phyloP scores from a whole-genome alignment of 768 basidiomycete species.

The Infundibulicybe gibba region DNA sequence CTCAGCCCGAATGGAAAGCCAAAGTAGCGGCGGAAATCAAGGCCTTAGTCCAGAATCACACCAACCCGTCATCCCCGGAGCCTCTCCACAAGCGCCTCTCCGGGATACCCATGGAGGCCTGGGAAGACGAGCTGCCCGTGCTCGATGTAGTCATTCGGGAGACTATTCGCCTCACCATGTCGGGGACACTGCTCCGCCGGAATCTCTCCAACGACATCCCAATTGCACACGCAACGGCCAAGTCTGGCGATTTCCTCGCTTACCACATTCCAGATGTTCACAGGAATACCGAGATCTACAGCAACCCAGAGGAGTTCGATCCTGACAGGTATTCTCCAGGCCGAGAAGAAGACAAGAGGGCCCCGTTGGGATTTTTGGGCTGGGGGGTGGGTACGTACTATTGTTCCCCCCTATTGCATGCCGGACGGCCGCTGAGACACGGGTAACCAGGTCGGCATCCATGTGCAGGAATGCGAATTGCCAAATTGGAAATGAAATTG shows the following conservation, averaged over 20 bases:
- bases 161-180: slow-evolving; percentile 27
- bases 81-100: slow-evolving; percentile 28
- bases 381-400: slow-evolving; percentile 32
- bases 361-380: slow-evolving; percentile 25
- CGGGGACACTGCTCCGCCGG: slow-evolving; percentile 24
- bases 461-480: slow-evolving; percentile 32
- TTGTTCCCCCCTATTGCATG: background rate
- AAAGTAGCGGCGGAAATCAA: slow-evolving; percentile 23
- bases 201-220: slow-evolving; percentile 24
- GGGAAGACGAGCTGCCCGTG: slow-evolving; percentile 34
- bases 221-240: slow-evolving; percentile 18
- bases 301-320: slow-evolving; percentile 27
- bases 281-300: slow-evolving; percentile 30
- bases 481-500: slow-evolving; percentile 34
- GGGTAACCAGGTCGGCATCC: slow-evolving; percentile 18
- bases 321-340: slow-evolving; percentile 24
- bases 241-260: slow-evolving; percentile 27
- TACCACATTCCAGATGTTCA: slow-evolving; percentile 28
- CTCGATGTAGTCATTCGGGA: slow-evolving; percentile 31
- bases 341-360: slow-evolving; percentile 29
- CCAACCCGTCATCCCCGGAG: slow-evolving; percentile 16
- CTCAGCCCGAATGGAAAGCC: slow-evolving; percentile 27
- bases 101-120: slow-evolving; percentile 26
- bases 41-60: slow-evolving; percentile 19
- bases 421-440: background rate